A percentile compares a stretch with the other conserved stretches of the same genome.
Conservation (phyloP, 1,284 basidiomycete species). For the Naganishia liquefaciens region DNA sequence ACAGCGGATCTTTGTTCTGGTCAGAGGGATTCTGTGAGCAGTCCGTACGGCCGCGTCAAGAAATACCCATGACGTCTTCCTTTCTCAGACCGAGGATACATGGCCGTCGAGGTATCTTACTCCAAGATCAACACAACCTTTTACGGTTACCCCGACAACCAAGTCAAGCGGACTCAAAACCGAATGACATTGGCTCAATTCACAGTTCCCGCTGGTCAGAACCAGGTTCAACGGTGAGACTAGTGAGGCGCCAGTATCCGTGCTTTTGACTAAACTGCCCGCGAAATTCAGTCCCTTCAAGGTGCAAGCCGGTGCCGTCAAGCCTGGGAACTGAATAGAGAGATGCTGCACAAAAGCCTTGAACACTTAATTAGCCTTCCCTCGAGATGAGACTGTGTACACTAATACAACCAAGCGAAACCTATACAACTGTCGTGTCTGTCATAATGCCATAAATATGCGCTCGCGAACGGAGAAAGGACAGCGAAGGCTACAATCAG, state of each 20-base stretch:
- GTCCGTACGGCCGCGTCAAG: constrained; percentile 9
- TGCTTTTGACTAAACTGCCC: background rate
- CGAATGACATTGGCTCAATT: constrained; percentile 49
- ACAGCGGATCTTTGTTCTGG: constrained; percentile 63
- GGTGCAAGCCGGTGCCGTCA: constrained; percentile 29
- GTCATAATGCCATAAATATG: background rate
- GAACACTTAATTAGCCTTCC: no score
- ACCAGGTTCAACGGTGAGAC: constrained; percentile 27
- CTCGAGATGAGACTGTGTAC: no score
- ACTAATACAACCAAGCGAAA: no score
- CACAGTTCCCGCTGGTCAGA: constrained; percentile 22
- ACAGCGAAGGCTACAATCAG: no score
- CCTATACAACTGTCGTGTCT: background rate
- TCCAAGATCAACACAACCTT: constrained; percentile 60
- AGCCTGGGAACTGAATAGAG: constrained; percentile 18
- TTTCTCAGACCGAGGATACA: constrained; percentile 44
- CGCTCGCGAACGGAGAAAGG: background rate
- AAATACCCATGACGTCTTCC: background rate
- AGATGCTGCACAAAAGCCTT: no score
- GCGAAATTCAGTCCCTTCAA: constrained; percentile 16
- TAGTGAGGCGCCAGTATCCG: background rate
- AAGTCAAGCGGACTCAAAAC: constrained; percentile 61
- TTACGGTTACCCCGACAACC: constrained; percentile 62
- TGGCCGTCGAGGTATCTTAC: constrained; percentile 58
- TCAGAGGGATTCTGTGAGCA: constrained; percentile 64